These are phyloP conservation scores for Colletotrichum phormii DNA, from an alignment of 2,329 filamentous ascomycete species.

Conservation along the genomic window DNA sequence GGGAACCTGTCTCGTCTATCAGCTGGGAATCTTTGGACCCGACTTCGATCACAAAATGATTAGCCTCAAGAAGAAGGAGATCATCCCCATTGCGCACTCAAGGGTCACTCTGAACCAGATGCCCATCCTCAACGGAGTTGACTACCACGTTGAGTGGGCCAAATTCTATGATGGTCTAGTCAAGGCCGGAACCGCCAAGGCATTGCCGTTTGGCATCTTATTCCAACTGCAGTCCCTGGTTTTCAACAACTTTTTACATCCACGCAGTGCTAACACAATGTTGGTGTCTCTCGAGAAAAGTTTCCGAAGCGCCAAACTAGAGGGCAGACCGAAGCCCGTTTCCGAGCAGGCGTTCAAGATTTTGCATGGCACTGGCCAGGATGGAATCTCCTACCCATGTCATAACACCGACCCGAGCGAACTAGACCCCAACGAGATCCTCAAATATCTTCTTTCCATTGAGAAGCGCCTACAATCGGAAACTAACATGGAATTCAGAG, in stretches of 20 bases:
- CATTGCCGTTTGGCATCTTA: constrained; percentile 63
- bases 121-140: constrained; percentile 1
- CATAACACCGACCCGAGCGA: constrained; percentile 59
- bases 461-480: constrained; percentile 51
- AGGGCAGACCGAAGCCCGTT: constrained; percentile 49
- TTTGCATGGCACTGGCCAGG: constrained; percentile 61
- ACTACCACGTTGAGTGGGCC: constrained; percentile 43
- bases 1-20: constrained; percentile 59
- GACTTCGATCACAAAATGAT: constrained; percentile 41
- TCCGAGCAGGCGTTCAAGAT: constrained; percentile 65
- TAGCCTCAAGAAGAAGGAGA: constrained; percentile 41
- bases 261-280: constrained; percentile 55
- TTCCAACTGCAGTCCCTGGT: constrained; percentile 75
- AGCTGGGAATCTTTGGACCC: constrained; percentile 43
- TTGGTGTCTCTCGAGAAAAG: constrained; percentile 58
- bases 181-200: constrained; percentile 39
- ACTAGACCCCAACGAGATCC: constrained; percentile 54
- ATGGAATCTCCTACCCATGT: constrained; percentile 64
- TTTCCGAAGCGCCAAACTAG: constrained; percentile 41
- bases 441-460: constrained; percentile 50
- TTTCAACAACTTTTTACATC: constrained; percentile 71
- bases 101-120: constrained; percentile 8
- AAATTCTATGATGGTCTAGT: constrained; percentile 10
- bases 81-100: constrained; percentile 37
- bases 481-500: neutral